Evolutionary conservation across 306 rosid species (phyloP), one percentile per base, ranked within the genome.

Genomic region (Sicyos baderoa): DNA sequence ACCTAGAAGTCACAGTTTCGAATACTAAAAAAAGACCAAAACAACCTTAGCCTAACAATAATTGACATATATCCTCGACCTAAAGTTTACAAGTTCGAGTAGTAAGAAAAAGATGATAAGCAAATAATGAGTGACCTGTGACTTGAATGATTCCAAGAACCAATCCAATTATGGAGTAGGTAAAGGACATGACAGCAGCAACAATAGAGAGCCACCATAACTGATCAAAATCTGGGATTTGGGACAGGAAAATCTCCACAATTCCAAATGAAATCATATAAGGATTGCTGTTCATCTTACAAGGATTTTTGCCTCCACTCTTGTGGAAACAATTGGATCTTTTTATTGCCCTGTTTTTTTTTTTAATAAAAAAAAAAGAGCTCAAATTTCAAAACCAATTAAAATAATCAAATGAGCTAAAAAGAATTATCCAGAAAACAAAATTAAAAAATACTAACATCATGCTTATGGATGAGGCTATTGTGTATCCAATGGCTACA

Each of bases 151-250:
- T 4, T 5, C 88, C 86, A 60, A 90, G 86, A 37, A 75, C 82
- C 70, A 90, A 69, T 75, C 96, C 91, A 56, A 87, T 85, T 68
- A 78, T 77, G 69, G 96, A 82, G 81, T 87, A 90, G 54, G 76
- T 68, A 71, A 90, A 87, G 58, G 96, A 90, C 88, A 83, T 90
- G 64, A 86, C 57, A 60, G 96, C 95, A 58, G 95, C 96, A 0
- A 87, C 56, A 64, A 82, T 12, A n/a, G 96, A 90, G 35, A 90
- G 75, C 96, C 95, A 87, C 49, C 86, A 72, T 17, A 90, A 79
- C 77, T 84, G 65, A 76, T 86, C 89, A 67, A 90, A 90, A 72
- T 87, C 76, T 21, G 91, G 96, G 32, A 86, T 83, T 76, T 90
- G 96, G n/a, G 96, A 85, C 29, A 90, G 83, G 56, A 87, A 42